phyloP scores from a whole-genome alignment of 148 eudicot genomes.

The Cornus controversa region DNA sequence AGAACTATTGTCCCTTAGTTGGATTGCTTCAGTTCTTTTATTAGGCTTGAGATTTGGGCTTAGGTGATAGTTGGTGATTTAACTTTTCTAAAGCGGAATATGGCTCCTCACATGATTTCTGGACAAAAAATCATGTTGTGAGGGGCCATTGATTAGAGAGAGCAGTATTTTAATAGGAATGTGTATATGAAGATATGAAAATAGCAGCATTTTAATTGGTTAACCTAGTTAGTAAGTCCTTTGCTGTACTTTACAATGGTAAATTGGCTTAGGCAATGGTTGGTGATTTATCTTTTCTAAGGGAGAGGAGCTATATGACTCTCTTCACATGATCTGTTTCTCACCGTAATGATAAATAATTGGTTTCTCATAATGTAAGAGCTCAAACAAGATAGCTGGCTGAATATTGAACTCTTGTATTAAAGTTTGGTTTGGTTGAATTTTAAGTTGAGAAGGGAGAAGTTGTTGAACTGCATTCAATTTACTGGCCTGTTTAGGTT shows the following conservation, averaged over 20 bases:
- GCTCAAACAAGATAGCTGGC: not conserved
- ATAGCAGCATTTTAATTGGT: not conserved
- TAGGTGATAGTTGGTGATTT: not conserved
- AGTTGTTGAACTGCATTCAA: not conserved
- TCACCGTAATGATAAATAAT: too few species aligned
- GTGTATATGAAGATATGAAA: not conserved
- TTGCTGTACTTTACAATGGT: not conserved
- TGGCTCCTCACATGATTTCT: not conserved
- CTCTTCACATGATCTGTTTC: too few species aligned
- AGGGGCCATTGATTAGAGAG: not conserved
- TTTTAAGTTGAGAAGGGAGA: not conserved
- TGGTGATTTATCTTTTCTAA: too few species aligned
- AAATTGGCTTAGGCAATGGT: not conserved
- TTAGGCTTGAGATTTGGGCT: not conserved
- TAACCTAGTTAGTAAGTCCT: too few species aligned
- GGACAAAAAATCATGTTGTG: not conserved
- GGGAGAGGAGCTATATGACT: too few species aligned
- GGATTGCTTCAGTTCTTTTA: not conserved
- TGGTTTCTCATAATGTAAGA: too few species aligned
- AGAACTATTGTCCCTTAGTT: not conserved
- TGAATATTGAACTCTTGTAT: too few species aligned
- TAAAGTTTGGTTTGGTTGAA: not conserved
- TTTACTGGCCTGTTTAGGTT: not conserved
- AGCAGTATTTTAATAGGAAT: not conserved
- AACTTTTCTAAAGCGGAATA: not conserved